These are phyloP conservation scores for Ottelia alismoides DNA, from an alignment of 106 monocot genomes.

Conservation along the genomic window DNA sequence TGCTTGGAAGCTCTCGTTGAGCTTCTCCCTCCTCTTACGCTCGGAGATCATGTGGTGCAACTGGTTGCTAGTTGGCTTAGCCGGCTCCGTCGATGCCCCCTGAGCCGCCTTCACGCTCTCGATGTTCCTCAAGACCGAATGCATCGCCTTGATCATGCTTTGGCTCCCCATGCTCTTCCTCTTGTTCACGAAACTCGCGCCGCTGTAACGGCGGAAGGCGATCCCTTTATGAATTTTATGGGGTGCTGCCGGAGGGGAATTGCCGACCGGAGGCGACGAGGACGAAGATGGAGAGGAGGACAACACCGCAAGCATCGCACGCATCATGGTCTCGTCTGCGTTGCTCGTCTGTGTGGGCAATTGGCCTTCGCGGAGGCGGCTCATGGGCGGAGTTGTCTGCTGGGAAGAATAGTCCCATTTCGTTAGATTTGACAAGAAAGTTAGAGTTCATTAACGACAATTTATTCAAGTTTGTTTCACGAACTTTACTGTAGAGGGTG, in stretches of 20 bases:
- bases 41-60: slow-evolving; percentile 78
- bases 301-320: slow-evolving; percentile 60
- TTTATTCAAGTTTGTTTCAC: neutral
- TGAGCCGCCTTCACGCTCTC: neutral
- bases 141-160: slow-evolving; percentile 41
- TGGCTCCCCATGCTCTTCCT: slow-evolving; percentile 13
- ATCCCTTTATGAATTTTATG: neutral
- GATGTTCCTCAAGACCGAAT: slow-evolving; percentile 28
- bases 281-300: slow-evolving; percentile 25
- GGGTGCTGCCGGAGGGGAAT: neutral
- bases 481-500: too few species aligned
- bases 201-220: slow-evolving; percentile 46
- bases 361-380: neutral
- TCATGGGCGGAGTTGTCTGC: neutral
- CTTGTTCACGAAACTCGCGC: neutral
- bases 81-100: neutral
- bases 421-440: neutral
- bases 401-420: neutral
- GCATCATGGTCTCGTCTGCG: slow-evolving; percentile 47
- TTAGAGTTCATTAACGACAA: neutral
- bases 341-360: neutral
- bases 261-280: neutral
- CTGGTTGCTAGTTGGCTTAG: slow-evolving; percentile 22
- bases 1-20: slow-evolving; percentile 56
- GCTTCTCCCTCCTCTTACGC: slow-evolving; percentile 57